Evolutionary conservation across 2,329 filamentous ascomycete species (phyloP), one percentile per base, ranked within the genome.

Genomic region (Ampelomyces quisqualis): DNA sequence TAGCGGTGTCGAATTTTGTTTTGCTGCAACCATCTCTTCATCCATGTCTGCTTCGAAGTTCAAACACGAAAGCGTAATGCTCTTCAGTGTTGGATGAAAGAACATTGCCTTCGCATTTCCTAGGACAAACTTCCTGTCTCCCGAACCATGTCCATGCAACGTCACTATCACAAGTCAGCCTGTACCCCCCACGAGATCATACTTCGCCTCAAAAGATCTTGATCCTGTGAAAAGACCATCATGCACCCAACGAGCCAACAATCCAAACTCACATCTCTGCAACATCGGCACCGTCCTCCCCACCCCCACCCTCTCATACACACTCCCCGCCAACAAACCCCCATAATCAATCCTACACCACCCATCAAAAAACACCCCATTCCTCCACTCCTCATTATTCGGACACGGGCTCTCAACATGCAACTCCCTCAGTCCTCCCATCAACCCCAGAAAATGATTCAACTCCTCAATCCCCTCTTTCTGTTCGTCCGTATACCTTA

Each of bases 401-500:
- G 62, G 62, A 41, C 65, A 68, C 0, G 64, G 62, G 11, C 54
- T 62, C 38, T 68, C 65, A 17, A 68, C 50, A 5, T 53, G 58
- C 31, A 68, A 44, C 27, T 62, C 51, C 10, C 57, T 55, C 13
- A 68, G 40, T 38, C 55, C 61, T 7, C 45, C 36, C 55, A 68
- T 62, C 20, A 56, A 22, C 4, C 40, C 41, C 9, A 67, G 33
- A 24, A 57, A 55, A 14, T 54, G 49, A 44, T 65, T 60, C 4
- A 68, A 35, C 3, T 57, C 42, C 33, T 62, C 61, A 18, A 69
- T 64, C 0, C 62, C 64, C 1, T 58, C 48, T 21, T 53, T 51
- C 17, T 47, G 7, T 3, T 49, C 20, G 17, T 58, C 43, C 2
- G 47, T 42, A 32, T 68, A 67, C 5, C 58, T 50, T 19, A 69